Percentiles rank a stretch among this genome's conserved stretches.
Conservation (phyloP, 345 rosid species). For the Eutrema heterophyllum region DNA sequence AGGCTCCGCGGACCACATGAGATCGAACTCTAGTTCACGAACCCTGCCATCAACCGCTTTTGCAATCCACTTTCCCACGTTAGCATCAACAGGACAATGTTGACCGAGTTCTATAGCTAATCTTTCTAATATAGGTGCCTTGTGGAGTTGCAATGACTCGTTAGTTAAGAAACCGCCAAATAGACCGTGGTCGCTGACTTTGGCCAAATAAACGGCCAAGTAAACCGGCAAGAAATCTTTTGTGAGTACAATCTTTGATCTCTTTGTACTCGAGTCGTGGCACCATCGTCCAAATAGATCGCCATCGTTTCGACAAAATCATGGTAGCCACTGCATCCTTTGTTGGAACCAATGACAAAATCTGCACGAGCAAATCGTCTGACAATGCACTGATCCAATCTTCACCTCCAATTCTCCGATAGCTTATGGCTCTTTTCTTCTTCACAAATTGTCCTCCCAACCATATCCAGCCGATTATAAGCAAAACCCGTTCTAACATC, state of each 20-base stretch:
- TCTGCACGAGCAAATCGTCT: neutral
- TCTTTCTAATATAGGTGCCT: neutral
- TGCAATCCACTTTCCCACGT: neutral
- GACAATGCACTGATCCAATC: neutral
- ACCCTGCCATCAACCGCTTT: neutral
- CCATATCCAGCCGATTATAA: too few species aligned
- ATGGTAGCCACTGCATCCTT: neutral
- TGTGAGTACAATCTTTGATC: neutral
- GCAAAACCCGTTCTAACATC: too few species aligned
- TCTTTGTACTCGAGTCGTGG: neutral
- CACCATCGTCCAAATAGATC: neutral
- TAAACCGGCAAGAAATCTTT: neutral
- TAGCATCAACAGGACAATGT: neutral
- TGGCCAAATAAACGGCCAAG: neutral
- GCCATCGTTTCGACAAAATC: neutral
- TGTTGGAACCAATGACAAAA: neutral
- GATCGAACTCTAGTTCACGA: neutral
- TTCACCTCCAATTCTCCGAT: neutral
- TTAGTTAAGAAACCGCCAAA: neutral
- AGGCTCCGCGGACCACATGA: neutral
- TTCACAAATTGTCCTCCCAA: too few species aligned
- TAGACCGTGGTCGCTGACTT: neutral
- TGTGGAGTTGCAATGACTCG: neutral
- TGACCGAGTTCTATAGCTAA: neutral
- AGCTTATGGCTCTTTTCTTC: neutral